Evolutionary conservation across 2,329 filamentous ascomycete genomes (phyloP).

Genomic region (Pyricularia sp.): DNA sequence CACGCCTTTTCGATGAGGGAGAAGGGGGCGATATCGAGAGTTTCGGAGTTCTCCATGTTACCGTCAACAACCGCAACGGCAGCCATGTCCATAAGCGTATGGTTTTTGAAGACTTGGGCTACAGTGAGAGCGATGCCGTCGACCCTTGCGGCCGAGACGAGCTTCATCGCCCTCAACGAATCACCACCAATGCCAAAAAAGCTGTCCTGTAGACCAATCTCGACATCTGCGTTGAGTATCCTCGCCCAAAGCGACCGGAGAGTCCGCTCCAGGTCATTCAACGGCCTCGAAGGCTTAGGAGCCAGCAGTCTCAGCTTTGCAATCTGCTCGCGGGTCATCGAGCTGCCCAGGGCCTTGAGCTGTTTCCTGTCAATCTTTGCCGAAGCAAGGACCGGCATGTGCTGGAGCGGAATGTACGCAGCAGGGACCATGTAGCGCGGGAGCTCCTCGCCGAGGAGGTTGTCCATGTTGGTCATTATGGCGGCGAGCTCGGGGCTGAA

Average conservation of each 20-base stretch:
- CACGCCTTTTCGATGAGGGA: constrained; percentile 10
- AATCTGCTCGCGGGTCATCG: constrained; percentile 30
- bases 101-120: constrained; percentile 34
- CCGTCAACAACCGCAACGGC: constrained; percentile 15
- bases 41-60: constrained; percentile 9
- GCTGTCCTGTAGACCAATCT: constrained; percentile 26
- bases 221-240: constrained; percentile 5
- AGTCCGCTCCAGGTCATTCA: constrained; percentile 26
- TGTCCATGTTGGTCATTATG: constrained; percentile 21
- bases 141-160: constrained; percentile 32
- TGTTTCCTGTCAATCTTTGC: constrained; percentile 40
- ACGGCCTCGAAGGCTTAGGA: constrained; percentile 16
- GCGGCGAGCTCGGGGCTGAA: constrained; percentile 16
- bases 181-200: constrained; percentile 42
- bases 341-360: constrained; percentile 32
- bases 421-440: constrained; percentile 39
- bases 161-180: constrained; percentile 41
- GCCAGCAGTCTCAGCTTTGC: constrained; percentile 20
- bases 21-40: constrained; percentile 11
- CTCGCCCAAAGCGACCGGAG: constrained; percentile 23
- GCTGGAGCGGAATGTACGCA: constrained; percentile 31
- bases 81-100: constrained; percentile 34
- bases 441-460: constrained; percentile 22
- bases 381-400: constrained; percentile 37
- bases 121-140: constrained; percentile 31